These are phyloP conservation scores for Barnettozyma sucrosica DNA, from an alignment of 805 yeast species.

Conservation along the genomic window DNA sequence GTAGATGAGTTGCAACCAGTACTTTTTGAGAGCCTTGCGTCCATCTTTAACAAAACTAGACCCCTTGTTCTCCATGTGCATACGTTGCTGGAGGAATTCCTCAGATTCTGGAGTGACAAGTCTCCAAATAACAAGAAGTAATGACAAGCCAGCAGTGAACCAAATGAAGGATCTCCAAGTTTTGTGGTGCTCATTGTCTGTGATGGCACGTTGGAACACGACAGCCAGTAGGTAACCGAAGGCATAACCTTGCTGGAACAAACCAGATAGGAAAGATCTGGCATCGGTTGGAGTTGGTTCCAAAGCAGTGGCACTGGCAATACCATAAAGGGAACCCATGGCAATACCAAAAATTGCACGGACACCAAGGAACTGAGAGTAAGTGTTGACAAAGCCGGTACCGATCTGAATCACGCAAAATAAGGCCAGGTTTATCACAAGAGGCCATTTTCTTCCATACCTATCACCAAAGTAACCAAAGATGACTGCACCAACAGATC, in stretches of 20 bases:
- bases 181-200: conserved; percentile 36
- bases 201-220: conserved; percentile 57
- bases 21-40: conserved; percentile 31
- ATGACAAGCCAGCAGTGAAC: conserved; percentile 56
- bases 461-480: conserved; percentile 56
- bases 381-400: conserved; percentile 54
- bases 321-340: conserved; percentile 45
- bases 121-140: conserved; percentile 37
- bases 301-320: conserved; percentile 36
- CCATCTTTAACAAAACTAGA: conserved; percentile 29
- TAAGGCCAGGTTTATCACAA: conserved; percentile 37
- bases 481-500: conserved; percentile 56
- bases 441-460: conserved; percentile 57
- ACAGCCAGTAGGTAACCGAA: conserved; percentile 63
- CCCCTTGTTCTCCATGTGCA: conserved; percentile 26
- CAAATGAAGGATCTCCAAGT: conserved; percentile 63
- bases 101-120: conserved; percentile 44
- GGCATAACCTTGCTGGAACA: conserved; percentile 77
- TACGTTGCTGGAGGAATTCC: conserved; percentile 38
- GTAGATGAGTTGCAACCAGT: conserved; percentile 57
- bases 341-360: conserved; percentile 55
- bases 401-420: conserved; percentile 53
- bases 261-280: conserved; percentile 54
- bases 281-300: conserved; percentile 44
- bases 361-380: conserved; percentile 53